A percentile compares a stretch with the other conserved stretches of the same genome.
Evolutionary conservation across 2,329 filamentous ascomycete species (phyloP).

Genomic region (Cryphonectria naterciae): DNA sequence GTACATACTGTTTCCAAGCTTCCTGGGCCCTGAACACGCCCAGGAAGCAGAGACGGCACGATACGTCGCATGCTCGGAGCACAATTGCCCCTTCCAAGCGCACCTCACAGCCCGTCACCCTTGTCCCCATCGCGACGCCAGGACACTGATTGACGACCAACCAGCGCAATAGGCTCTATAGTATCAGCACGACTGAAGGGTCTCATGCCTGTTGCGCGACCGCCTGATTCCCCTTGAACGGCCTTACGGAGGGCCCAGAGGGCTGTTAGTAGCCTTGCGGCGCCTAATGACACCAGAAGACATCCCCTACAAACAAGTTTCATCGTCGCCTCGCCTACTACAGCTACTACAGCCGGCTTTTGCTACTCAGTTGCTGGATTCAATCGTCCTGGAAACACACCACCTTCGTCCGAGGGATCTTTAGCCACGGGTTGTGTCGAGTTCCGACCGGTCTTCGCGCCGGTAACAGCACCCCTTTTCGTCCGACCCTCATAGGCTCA

Average conservation of each 20-base stretch:
- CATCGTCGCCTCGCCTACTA: neutral
- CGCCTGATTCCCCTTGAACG: too few species aligned
- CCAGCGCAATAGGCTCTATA: neutral
- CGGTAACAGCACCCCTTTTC: neutral
- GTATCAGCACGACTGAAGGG: neutral
- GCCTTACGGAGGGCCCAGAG: too few species aligned
- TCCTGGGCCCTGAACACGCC: neutral
- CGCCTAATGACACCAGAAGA: neutral
- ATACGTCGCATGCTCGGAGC: neutral
- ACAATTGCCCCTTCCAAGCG: neutral
- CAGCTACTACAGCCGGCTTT: neutral
- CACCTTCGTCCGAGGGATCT: neutral
- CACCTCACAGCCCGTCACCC: neutral
- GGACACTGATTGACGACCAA: neutral
- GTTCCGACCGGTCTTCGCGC: neutral
- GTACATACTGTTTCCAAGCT: neutral
- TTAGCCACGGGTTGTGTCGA: neutral
- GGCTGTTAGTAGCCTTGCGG: neutral
- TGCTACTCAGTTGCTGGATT: neutral
- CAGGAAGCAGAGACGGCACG: neutral
- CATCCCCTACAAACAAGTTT: neutral
- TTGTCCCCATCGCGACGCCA: neutral
- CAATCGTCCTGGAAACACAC: neutral
- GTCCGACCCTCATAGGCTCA: neutral
- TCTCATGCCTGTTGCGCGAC: neutral